Conservation (phyloP, 306 rosid genomes). For the Vigna nakashimae region DNA sequence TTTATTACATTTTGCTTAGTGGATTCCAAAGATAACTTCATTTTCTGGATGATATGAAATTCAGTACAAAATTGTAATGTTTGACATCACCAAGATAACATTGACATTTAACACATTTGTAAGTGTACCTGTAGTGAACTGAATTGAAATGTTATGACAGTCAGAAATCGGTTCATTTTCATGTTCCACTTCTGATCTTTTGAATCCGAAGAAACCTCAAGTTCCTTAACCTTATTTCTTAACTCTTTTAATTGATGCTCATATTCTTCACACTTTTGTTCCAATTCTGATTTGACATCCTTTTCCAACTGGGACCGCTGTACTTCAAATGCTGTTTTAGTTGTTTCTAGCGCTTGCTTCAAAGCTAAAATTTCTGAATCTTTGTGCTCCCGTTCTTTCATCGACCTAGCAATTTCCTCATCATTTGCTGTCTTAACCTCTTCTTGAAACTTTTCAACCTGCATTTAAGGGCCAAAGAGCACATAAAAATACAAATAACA, state of each 20-base stretch:
- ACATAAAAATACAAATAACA: not conserved
- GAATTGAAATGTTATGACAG: constrained; percentile 36
- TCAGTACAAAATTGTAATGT: constrained; percentile 41
- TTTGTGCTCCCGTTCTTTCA: constrained; percentile 50
- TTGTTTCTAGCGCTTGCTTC: constrained; percentile 62
- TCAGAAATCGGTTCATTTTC: constrained; percentile 40
- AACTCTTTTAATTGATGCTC: constrained; percentile 57
- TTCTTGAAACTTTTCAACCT: not conserved
- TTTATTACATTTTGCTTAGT: constrained; percentile 46
- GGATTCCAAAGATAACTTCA: constrained; percentile 55
- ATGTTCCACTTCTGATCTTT: constrained; percentile 48
- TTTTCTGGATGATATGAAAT: constrained; percentile 48
- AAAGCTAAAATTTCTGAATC: constrained; percentile 53
- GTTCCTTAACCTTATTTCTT: constrained; percentile 41
- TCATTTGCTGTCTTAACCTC: not conserved
- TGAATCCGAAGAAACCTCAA: constrained; percentile 45
- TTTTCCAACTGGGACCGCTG: constrained; percentile 57
- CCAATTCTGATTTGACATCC: constrained; percentile 48
- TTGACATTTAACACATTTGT: constrained; percentile 41
- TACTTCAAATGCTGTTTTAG: constrained; percentile 52
- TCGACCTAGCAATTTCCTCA: not conserved
- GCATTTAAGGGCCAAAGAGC: constrained; percentile 32
- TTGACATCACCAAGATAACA: constrained; percentile 39
- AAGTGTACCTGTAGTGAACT: constrained; percentile 52
- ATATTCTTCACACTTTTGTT: constrained; percentile 58